Evolutionary conservation across 352 stramenopile species (phyloP).

Genomic region (Globisporangium cederbergense): DNA sequence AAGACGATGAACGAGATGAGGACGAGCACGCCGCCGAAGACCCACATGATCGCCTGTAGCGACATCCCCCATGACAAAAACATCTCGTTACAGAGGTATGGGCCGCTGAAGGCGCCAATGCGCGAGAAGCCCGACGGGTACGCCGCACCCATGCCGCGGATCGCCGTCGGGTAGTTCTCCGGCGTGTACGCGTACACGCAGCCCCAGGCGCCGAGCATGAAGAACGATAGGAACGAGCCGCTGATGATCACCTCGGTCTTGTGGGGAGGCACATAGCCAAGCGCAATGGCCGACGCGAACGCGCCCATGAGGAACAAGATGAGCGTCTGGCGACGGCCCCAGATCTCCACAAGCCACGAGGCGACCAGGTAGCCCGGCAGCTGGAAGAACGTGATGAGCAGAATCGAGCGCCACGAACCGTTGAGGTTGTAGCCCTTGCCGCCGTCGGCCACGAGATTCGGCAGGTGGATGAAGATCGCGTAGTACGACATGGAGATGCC

Average conservation of each 20-base stretch:
- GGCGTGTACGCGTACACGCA: conserved; percentile 72
- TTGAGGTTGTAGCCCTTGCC: conserved; percentile 66
- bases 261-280: conserved; percentile 55
- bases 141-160: conserved; percentile 62
- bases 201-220: conserved; percentile 64
- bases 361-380: conserved; percentile 59
- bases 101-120: conserved; percentile 61
- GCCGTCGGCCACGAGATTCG: conserved; percentile 31
- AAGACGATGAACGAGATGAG: conserved; percentile 48
- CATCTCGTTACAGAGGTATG: conserved; percentile 65
- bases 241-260: conserved; percentile 41
- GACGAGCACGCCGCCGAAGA: conserved; percentile 62
- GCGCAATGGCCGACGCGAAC: conserved; percentile 47
- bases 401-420: conserved; percentile 39
- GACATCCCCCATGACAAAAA: conserved; percentile 50
- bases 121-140: conserved; percentile 65
- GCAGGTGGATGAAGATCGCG: conserved; percentile 65
- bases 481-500: conserved; percentile 72
- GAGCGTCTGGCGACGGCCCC: conserved; percentile 53
- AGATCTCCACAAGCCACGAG: conserved; percentile 44
- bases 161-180: conserved; percentile 71
- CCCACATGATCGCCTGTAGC: conserved; percentile 64
- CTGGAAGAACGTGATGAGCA: conserved; percentile 64
- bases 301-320: conserved; percentile 45
- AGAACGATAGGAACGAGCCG: conserved; percentile 58